Conservation (phyloP, 2,329 filamentous ascomycete genomes). For the Rhynchosporium secalis region DNA sequence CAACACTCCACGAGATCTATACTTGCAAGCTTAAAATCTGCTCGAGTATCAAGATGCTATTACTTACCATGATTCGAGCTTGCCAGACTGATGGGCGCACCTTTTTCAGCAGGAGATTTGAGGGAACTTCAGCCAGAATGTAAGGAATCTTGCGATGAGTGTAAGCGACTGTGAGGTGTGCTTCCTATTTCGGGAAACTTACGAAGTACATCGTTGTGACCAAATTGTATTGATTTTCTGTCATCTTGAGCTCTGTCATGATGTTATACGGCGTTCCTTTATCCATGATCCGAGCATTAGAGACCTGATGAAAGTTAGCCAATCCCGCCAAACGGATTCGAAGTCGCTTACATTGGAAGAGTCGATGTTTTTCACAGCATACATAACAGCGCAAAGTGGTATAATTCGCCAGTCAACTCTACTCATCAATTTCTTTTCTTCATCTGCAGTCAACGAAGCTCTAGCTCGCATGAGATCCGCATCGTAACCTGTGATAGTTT, state of each 20-base stretch:
- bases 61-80: constrained; percentile 38
- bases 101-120: constrained; percentile 42
- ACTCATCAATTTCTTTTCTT: constrained; percentile 20
- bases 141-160: constrained; percentile 37
- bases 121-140: constrained; percentile 43
- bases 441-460: constrained; percentile 32
- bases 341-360: constrained; percentile 29
- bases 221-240: constrained; percentile 39
- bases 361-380: constrained; percentile 38
- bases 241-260: constrained; percentile 35
- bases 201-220: constrained; percentile 43
- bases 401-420: constrained; percentile 22
- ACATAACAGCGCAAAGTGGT: constrained; percentile 43
- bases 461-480: constrained; percentile 39
- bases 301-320: neutral
- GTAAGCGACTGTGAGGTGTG: neutral
- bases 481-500: constrained; percentile 35
- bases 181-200: constrained; percentile 1
- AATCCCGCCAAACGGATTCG: neutral
- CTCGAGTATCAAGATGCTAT: neutral
- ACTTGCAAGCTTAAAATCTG: neutral
- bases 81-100: constrained; percentile 41
- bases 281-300: constrained; percentile 42
- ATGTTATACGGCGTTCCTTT: constrained; percentile 36
- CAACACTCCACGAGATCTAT: constrained; percentile 43